Conservation (phyloP, 2,329 filamentous ascomycete genomes). For the Metarhizium brunneum region DNA sequence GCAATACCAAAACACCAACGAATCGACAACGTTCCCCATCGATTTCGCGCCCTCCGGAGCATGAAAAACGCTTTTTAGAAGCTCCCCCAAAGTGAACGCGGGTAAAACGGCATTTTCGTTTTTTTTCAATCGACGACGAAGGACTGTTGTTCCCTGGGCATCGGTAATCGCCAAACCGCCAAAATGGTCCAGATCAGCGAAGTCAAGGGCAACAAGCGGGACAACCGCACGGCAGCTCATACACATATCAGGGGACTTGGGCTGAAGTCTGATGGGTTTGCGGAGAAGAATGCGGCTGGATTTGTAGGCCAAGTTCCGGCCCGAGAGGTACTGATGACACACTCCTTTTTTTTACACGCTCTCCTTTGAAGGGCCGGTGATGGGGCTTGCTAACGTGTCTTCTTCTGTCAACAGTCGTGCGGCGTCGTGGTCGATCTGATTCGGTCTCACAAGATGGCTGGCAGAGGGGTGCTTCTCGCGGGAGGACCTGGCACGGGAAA, state of each 20-base stretch:
- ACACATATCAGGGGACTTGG: constrained; percentile 97
- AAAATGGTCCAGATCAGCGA: constrained; percentile 86
- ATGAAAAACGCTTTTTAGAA: background rate
- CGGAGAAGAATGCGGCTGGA: constrained; percentile 69
- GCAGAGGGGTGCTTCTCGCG: constrained; percentile 83
- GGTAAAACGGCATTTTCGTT: background rate
- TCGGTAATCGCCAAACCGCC: constrained; percentile 18
- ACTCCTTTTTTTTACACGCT: background rate
- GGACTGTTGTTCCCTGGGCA: background rate
- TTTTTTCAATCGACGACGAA: background rate
- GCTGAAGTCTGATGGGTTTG: constrained; percentile 73
- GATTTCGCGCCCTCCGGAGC: background rate
- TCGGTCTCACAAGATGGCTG: constrained; percentile 94
- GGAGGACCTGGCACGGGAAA: constrained; percentile 96
- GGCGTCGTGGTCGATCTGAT: constrained; percentile 95
- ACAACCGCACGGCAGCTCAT: constrained; percentile 92
- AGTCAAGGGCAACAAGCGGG: constrained; percentile 88
- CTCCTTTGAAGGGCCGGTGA: background rate
- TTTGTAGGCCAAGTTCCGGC: constrained; percentile 86
- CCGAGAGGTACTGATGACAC: constrained; percentile 58
- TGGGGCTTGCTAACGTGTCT: background rate
- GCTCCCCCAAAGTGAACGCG: background rate
- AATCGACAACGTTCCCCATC: background rate
- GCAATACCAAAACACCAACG: constrained; percentile 7
- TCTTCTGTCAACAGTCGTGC: constrained; percentile 55